Evolutionary conservation across 768 basidiomycete species (phyloP).

Genomic region (Phylloporus sp.): DNA sequence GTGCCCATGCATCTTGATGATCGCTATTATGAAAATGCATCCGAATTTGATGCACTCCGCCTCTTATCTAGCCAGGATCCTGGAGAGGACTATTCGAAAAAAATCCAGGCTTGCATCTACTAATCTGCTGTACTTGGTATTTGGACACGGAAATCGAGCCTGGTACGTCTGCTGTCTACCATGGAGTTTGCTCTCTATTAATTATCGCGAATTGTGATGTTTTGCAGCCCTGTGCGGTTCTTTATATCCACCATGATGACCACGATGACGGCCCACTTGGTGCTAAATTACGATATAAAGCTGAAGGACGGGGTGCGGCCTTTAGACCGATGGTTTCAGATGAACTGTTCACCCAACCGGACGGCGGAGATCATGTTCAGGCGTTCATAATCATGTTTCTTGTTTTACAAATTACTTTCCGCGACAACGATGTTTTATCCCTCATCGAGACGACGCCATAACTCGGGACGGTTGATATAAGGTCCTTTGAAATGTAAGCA

Average conservation of each 20-base stretch:
- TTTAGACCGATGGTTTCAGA: slow-evolving; percentile 31
- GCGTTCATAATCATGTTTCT: slow-evolving; percentile 14
- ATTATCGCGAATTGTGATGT: not conserved
- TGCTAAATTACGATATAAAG: slow-evolving; percentile 39
- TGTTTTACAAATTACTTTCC: not conserved
- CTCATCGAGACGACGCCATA: too few relatives aligned
- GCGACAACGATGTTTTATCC: too few relatives aligned
- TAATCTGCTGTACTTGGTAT: slow-evolving; percentile 33
- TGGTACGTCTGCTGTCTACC: slow-evolving; percentile 28
- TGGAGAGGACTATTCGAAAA: slow-evolving; percentile 19
- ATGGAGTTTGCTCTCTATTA: not conserved
- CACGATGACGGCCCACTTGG: slow-evolving; percentile 38
- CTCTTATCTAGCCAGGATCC: slow-evolving; percentile 31
- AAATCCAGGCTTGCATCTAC: slow-evolving; percentile 30
- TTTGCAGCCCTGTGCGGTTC: slow-evolving; percentile 39
- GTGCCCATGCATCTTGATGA: slow-evolving; percentile 37
- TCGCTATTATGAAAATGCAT: slow-evolving; percentile 40
- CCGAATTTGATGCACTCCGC: slow-evolving; percentile 40
- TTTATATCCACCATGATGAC: slow-evolving; percentile 41
- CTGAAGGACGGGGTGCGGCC: slow-evolving; percentile 35
- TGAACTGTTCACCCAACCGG: slow-evolving; percentile 36
- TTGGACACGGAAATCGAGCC: slow-evolving; percentile 33
- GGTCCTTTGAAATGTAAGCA: too few relatives aligned
- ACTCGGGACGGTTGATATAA: too few relatives aligned
- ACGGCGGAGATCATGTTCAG: slow-evolving; percentile 37